Percentiles rank a stretch among this genome's conserved stretches.
These are phyloP conservation scores for Biscogniauxia sp. DNA, from an alignment of 2,329 filamentous ascomycete genomes.

Conservation along the genomic window DNA sequence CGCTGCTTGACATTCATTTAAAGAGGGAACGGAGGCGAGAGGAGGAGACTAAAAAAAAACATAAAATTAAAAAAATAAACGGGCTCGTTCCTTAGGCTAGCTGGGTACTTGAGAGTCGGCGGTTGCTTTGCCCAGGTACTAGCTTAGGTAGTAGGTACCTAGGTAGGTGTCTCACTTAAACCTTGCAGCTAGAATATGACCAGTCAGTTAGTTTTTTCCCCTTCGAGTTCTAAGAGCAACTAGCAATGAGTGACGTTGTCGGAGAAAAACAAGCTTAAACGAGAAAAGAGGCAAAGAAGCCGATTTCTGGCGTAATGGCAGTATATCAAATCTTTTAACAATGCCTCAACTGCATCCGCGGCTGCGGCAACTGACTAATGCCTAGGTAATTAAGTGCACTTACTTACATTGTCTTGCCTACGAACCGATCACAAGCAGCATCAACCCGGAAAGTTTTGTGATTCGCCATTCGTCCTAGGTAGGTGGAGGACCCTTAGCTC, in stretches of 20 bases:
- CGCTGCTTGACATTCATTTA: neutral
- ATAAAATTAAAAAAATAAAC: too few relatives aligned
- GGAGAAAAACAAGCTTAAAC: neutral
- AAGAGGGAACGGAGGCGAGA: neutral
- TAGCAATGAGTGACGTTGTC: neutral
- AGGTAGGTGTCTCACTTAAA: too few relatives aligned
- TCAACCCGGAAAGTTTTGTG: neutral
- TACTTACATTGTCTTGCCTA: too few relatives aligned
- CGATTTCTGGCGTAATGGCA: neutral
- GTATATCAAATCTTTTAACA: too few relatives aligned
- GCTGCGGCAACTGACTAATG: too few relatives aligned
- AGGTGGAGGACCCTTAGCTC: neutral
- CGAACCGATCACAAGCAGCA: too few relatives aligned
- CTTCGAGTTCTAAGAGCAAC: too few relatives aligned
- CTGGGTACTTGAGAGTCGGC: neutral
- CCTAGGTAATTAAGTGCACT: too few relatives aligned
- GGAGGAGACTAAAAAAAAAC: neutral
- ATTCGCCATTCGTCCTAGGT: neutral
- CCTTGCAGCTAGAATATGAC: neutral
- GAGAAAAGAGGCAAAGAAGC: neutral
- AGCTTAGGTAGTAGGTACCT: too few relatives aligned
- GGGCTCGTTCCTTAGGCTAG: neutral
- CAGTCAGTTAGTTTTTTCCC: neutral
- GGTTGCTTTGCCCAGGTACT: neutral
- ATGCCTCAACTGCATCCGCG: too few relatives aligned